These are phyloP conservation scores for Fonticula alba DNA, from an alignment of 78 protist genomes.

Conservation along the genomic window DNA sequence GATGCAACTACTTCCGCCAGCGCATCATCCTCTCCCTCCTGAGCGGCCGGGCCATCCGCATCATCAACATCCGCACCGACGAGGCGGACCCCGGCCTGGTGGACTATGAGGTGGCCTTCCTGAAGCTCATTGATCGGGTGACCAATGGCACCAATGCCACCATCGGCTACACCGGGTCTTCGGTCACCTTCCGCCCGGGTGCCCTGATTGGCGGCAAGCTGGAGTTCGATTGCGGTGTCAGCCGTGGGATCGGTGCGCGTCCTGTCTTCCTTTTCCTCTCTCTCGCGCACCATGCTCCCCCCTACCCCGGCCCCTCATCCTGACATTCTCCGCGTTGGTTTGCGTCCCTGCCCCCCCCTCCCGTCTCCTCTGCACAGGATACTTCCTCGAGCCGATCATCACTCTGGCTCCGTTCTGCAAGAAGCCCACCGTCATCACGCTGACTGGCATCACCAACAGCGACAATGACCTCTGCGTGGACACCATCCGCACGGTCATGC, in stretches of 20 bases:
- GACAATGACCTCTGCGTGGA: conserved; percentile 58
- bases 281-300: conserved; percentile 1
- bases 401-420: conserved; percentile 73
- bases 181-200: conserved; percentile 7
- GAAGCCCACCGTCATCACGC: conserved; percentile 20
- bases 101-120: conserved; percentile 8
- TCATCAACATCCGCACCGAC: neutral
- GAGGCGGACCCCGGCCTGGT: conserved; percentile 17
- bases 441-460: conserved; percentile 71
- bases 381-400: conserved; percentile 60
- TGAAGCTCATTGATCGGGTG: conserved; percentile 6
- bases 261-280: conserved; percentile 5
- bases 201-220: neutral
- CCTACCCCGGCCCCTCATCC: neutral
- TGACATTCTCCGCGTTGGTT: neutral
- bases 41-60: conserved; percentile 11
- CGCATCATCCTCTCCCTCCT: conserved; percentile 13
- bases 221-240: conserved; percentile 11
- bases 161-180: conserved; percentile 9
- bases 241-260: conserved; percentile 3
- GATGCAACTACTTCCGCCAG: conserved; percentile 16
- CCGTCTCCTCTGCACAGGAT: conserved; percentile 14
- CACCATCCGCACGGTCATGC: conserved; percentile 52
- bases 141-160: conserved; percentile 6
- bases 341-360: neutral